A percentile compares a stretch with the other conserved stretches of the same genome.
These are phyloP conservation scores for Candida broadrunensis DNA, from an alignment of 805 yeast genomes.

Conservation along the genomic window DNA sequence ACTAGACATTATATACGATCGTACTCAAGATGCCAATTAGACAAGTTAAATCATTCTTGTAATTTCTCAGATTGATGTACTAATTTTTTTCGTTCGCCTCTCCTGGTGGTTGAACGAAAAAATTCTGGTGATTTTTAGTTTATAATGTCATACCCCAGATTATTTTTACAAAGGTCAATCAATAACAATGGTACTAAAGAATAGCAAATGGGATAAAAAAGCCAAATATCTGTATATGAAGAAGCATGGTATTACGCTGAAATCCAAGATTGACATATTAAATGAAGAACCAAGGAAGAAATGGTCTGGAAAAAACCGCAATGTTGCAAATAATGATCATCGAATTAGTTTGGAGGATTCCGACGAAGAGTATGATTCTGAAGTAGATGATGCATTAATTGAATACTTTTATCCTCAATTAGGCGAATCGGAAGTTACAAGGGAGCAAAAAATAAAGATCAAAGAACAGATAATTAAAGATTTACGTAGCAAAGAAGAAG, in stretches of 20 bases:
- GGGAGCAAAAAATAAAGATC: slow-evolving; percentile 33
- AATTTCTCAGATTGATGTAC: no score
- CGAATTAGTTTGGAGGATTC: slow-evolving; percentile 22
- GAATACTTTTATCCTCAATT: slow-evolving; percentile 39
- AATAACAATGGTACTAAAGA: slow-evolving; percentile 36
- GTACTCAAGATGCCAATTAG: no score
- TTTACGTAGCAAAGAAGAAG: slow-evolving; percentile 10
- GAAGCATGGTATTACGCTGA: slow-evolving; percentile 34
- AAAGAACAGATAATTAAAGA: slow-evolving; percentile 32
- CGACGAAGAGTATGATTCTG: slow-evolving; percentile 40
- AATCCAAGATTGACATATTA: slow-evolving; percentile 8
- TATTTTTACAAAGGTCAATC: no score
- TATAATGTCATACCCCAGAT: no score
- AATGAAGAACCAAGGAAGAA: slow-evolving; percentile 19
- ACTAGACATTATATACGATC: slow-evolving; percentile 5
- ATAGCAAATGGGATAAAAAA: slow-evolving; percentile 43
- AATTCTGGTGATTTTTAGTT: no score
- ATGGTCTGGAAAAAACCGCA: slow-evolving; percentile 31
- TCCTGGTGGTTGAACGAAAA: no score
- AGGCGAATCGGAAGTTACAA: slow-evolving; percentile 28
- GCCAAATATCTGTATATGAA: slow-evolving; percentile 37
- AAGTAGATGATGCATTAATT: slow-evolving; percentile 37
- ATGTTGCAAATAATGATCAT: slow-evolving; percentile 3
- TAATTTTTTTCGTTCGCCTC: no score
- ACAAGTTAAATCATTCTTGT: no score